phyloP scores from a whole-genome alignment of 1,284 basidiomycete genomes.

The Lentinula novae-zelandiae region DNA sequence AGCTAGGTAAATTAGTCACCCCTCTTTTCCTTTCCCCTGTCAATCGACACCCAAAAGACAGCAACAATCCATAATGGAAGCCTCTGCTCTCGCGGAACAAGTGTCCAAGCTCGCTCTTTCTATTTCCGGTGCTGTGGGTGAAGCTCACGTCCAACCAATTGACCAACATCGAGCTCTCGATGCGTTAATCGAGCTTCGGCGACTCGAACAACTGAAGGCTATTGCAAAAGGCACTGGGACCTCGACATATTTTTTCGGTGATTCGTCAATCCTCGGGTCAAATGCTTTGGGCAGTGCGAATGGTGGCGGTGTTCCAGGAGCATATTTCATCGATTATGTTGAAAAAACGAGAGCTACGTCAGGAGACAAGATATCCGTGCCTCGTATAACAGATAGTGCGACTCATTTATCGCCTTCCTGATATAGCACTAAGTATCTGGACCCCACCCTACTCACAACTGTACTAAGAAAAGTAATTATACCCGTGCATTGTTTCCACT shows the following conservation, averaged over 20 bases:
- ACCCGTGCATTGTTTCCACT: no score
- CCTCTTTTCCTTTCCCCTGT: constrained; percentile 7
- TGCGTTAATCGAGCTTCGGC: constrained; percentile 40
- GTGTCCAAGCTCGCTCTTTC: constrained; percentile 39
- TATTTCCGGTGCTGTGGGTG: constrained; percentile 22
- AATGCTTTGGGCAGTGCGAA: neutral
- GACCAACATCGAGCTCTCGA: constrained; percentile 35
- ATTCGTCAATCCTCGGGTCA: constrained; percentile 32
- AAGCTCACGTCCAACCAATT: constrained; percentile 21
- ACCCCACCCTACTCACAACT: no score
- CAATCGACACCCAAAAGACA: constrained; percentile 19
- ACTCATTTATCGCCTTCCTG: no score
- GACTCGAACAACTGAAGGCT: constrained; percentile 47
- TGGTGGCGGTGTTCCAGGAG: neutral
- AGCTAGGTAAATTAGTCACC: neutral
- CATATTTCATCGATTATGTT: constrained; percentile 5
- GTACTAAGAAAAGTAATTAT: no score
- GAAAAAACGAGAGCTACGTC: neutral
- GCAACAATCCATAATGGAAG: constrained; percentile 46
- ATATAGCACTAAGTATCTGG: no score
- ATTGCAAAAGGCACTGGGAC: constrained; percentile 45
- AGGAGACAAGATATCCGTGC: neutral
- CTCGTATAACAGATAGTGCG: neutral
- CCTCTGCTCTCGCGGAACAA: constrained; percentile 43
- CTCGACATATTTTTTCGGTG: constrained; percentile 53